Conservation (phyloP, 2,329 filamentous ascomycete species). For the Didymosphaeria variabile region DNA sequence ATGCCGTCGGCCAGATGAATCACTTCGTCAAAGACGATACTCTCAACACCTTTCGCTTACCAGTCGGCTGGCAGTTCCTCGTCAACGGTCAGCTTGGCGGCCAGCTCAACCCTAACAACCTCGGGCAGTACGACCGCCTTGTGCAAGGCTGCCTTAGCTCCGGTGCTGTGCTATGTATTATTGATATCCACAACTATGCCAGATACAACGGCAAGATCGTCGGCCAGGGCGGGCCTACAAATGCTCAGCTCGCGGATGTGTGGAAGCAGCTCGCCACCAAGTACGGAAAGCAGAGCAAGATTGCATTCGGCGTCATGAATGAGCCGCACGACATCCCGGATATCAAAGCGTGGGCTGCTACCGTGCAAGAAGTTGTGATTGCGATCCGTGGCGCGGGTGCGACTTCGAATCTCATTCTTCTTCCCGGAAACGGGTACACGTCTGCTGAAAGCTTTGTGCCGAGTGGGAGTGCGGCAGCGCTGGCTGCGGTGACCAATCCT, state of each 20-base stretch:
- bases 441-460: constrained; percentile 35
- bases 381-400: constrained; percentile 73
- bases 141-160: constrained; percentile 66
- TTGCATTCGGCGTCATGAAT: constrained; percentile 75
- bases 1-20: constrained; percentile 62
- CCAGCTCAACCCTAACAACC: constrained; percentile 58
- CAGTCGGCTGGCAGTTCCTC: constrained; percentile 69
- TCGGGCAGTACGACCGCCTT: constrained; percentile 63
- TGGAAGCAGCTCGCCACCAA: constrained; percentile 66
- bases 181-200: constrained; percentile 62
- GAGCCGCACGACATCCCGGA: constrained; percentile 66
- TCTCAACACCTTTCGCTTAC: constrained; percentile 67
- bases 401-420: constrained; percentile 68
- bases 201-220: constrained; percentile 70
- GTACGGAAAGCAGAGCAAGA: constrained; percentile 63
- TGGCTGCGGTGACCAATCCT: constrained; percentile 65
- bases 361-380: constrained; percentile 69
- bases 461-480: constrained; percentile 52
- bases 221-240: constrained; percentile 70
- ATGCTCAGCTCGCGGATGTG: constrained; percentile 66
- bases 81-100: constrained; percentile 62
- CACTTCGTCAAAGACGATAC: constrained; percentile 64
- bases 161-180: constrained; percentile 64
- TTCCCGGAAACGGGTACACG: constrained; percentile 70
- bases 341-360: constrained; percentile 66